A percentile compares a stretch with the other conserved stretches of the same genome.
These are phyloP conservation scores for Durotheca rogersii DNA, from an alignment of 495 filamentous ascomycete genomes.

Conservation along the genomic window DNA sequence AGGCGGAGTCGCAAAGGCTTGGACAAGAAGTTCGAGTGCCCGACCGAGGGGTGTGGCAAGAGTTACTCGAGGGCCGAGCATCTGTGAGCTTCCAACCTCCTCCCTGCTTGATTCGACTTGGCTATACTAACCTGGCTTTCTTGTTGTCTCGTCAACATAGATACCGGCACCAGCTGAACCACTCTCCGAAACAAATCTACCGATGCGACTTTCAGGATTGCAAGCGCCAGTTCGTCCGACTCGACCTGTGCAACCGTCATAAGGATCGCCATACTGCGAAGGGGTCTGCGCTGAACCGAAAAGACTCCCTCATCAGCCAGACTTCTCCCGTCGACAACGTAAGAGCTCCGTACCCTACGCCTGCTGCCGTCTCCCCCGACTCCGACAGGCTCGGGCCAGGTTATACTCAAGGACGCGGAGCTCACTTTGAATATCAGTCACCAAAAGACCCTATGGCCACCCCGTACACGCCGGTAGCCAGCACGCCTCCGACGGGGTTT, in stretches of 20 bases:
- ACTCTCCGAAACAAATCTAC: conserved; percentile 95
- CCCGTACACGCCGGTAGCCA: conserved; percentile 51
- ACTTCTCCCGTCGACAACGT: conserved; percentile 50
- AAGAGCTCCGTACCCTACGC: conserved; percentile 45
- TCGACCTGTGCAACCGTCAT: conserved; percentile 91
- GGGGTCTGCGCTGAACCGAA: conserved; percentile 90
- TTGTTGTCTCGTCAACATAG: too few species aligned
- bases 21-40: conserved; percentile 95
- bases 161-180: conserved; percentile 94
- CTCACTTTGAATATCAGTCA: conserved; percentile 55
- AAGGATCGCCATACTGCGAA: conserved; percentile 94
- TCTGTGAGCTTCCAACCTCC: conserved; percentile 56
- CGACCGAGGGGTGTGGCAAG: conserved; percentile 86
- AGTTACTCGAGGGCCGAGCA: conserved; percentile 96
- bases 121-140: conserved; percentile 19
- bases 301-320: conserved; percentile 71
- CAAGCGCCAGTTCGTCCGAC: conserved; percentile 85
- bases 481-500: conserved; percentile 48
- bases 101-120: neutral
- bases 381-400: conserved; percentile 47
- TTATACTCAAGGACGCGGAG: conserved; percentile 44
- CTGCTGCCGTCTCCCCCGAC: conserved; percentile 54
- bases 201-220: conserved; percentile 93
- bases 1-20: conserved; percentile 81
- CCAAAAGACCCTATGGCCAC: conserved; percentile 51